A percentile compares a stretch with the other conserved stretches of the same genome.
Evolutionary conservation across 129 eudicot genomes (phyloP).

Genomic region (Arctium minus): DNA sequence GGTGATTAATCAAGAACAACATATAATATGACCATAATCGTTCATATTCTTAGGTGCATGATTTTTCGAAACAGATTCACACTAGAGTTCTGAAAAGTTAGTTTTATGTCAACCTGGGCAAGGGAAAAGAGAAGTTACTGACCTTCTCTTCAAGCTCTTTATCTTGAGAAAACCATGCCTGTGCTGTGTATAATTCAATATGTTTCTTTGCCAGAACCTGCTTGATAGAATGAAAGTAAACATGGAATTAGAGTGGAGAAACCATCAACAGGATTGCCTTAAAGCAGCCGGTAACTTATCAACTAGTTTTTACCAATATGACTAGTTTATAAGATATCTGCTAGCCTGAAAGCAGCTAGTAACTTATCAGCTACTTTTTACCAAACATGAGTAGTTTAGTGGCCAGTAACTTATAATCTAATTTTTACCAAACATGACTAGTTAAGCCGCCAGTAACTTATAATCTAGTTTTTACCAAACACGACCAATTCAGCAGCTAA

Average conservation of each 20-base stretch:
- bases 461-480: no score
- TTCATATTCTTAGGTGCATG: no score
- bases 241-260: background rate
- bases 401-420: no score
- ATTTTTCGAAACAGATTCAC: no score
- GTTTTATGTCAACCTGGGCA: no score
- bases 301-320: no score
- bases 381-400: no score
- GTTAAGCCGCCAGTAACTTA: background rate
- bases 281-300: background rate
- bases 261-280: background rate
- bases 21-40: no score
- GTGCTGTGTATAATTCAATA: constrained; percentile 66
- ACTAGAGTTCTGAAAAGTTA: background rate
- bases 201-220: constrained; percentile 65
- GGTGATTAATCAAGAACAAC: background rate
- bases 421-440: background rate
- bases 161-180: constrained; percentile 66
- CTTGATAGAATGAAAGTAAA: background rate
- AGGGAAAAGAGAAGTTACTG: background rate
- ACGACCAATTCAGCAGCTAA: no score
- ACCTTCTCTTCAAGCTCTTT: constrained; percentile 73
- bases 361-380: no score
- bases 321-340: no score
- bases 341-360: no score